phyloP scores from a whole-genome alignment of 2,329 filamentous ascomycete genomes.

The Alternaria rosae region DNA sequence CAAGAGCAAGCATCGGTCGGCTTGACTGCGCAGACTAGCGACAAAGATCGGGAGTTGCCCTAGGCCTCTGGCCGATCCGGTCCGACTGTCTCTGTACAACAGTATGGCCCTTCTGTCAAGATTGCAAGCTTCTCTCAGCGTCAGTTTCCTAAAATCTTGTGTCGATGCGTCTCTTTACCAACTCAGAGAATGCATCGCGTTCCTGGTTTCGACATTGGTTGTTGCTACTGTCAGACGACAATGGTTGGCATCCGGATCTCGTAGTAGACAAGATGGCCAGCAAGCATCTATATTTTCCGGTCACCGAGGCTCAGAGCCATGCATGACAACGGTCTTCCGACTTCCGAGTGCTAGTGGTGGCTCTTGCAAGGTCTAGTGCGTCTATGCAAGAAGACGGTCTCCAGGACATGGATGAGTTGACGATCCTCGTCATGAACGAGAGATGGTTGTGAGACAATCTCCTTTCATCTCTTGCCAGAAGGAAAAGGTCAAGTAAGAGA shows the following conservation, averaged over 20 bases:
- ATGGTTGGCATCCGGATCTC: not conserved
- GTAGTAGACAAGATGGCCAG: not conserved
- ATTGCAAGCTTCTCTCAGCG: not conserved
- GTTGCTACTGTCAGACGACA: not conserved
- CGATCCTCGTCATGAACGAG: not conserved
- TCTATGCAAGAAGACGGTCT: not conserved
- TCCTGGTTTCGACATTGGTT: not conserved
- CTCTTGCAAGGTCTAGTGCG: not conserved
- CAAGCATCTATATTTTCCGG: not conserved
- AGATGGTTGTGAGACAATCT: not conserved
- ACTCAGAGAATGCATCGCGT: not conserved
- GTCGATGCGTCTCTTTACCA: not conserved
- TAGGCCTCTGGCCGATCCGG: not conserved
- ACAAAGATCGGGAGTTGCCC: not conserved
- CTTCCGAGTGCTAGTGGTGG: not conserved
- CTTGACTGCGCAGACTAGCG: not conserved
- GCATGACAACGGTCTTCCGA: not conserved
- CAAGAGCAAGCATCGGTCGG: not conserved
- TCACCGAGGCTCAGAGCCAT: not conserved
- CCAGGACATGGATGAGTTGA: not conserved
- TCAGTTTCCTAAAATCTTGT: not conserved
- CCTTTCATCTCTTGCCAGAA: not conserved
- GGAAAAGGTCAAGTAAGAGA: not conserved
- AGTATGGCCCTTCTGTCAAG: not conserved
- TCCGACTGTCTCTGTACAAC: not conserved